Evolutionary conservation across 345 rosid genomes (phyloP).

Genomic region (Eucalyptus albens): DNA sequence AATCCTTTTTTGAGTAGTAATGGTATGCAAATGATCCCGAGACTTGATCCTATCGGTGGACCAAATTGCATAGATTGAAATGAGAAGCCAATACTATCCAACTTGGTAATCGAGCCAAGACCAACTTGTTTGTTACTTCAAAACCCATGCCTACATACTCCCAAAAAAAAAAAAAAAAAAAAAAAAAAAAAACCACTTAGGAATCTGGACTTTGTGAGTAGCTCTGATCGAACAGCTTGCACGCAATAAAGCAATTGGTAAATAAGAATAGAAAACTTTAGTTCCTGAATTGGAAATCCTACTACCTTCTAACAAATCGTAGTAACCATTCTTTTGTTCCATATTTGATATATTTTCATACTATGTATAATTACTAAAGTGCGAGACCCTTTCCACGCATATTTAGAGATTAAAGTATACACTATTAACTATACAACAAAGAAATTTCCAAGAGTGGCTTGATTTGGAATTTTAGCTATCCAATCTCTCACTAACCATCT

Average conservation of each 20-base stretch:
- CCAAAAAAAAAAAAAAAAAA: too few relatives aligned
- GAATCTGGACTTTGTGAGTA: not conserved
- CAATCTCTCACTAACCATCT: not conserved
- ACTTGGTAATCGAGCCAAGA: not conserved
- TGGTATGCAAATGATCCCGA: not conserved
- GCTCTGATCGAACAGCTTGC: not conserved
- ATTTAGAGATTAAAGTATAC: not conserved
- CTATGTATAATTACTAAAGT: not conserved
- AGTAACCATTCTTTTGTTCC: not conserved
- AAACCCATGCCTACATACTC: not conserved
- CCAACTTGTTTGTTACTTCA: not conserved
- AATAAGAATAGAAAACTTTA: not conserved
- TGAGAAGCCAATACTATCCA: not conserved
- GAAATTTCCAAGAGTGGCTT: not conserved
- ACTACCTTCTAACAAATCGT: not conserved
- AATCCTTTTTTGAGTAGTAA: not conserved
- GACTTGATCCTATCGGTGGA: not conserved
- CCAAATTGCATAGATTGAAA: not conserved
- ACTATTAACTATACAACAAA: not conserved
- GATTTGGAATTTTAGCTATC: not conserved
- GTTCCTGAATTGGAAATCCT: not conserved
- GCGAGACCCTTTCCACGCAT: not conserved
- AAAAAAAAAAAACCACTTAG: too few relatives aligned
- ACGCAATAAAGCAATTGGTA: too few relatives aligned
- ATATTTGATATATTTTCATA: not conserved